phyloP scores from a whole-genome alignment of 768 basidiomycete genomes.

The Leccinum broughii region DNA sequence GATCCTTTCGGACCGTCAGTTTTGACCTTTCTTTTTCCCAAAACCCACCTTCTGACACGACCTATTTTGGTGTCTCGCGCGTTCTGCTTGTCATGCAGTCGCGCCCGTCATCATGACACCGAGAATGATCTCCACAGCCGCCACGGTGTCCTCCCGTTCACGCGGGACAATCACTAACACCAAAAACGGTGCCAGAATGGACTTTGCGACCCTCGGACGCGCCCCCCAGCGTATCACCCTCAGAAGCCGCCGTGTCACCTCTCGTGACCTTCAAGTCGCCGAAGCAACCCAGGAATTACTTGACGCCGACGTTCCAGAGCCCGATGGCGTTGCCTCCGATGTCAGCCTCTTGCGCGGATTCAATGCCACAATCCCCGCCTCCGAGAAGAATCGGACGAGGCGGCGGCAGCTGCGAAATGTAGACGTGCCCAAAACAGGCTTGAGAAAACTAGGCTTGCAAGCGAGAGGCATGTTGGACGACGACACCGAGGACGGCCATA shows the following conservation, averaged over 20 bases:
- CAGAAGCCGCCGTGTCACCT: constrained; percentile 68
- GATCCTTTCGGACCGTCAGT: constrained; percentile 75
- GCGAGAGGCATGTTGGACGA: constrained; percentile 66
- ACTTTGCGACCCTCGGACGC: constrained; percentile 79
- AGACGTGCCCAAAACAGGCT: constrained; percentile 70
- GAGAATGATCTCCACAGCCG: constrained; percentile 69
- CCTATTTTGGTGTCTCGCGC: background rate
- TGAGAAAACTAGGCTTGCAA: constrained; percentile 77
- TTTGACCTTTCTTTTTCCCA: background rate
- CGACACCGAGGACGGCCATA: constrained; percentile 57
- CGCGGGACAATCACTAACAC: constrained; percentile 35
- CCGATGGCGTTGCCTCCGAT: constrained; percentile 64
- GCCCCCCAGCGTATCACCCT: constrained; percentile 71
- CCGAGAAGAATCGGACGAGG: constrained; percentile 74
- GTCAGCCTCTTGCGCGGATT: constrained; percentile 89
- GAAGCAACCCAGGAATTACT: constrained; percentile 82
- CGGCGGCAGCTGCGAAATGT: constrained; percentile 79
- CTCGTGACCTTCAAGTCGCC: constrained; percentile 79
- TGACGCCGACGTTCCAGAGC: constrained; percentile 69
- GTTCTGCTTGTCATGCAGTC: constrained; percentile 43
- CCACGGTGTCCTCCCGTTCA: constrained; percentile 61
- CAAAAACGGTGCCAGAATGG: constrained; percentile 43
- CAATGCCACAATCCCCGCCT: constrained; percentile 91
- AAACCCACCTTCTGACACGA: background rate
- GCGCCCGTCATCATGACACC: constrained; percentile 92